These are phyloP conservation scores for Saccharomycopsis schoenii DNA, from an alignment of 805 yeast species.

Conservation along the genomic window DNA sequence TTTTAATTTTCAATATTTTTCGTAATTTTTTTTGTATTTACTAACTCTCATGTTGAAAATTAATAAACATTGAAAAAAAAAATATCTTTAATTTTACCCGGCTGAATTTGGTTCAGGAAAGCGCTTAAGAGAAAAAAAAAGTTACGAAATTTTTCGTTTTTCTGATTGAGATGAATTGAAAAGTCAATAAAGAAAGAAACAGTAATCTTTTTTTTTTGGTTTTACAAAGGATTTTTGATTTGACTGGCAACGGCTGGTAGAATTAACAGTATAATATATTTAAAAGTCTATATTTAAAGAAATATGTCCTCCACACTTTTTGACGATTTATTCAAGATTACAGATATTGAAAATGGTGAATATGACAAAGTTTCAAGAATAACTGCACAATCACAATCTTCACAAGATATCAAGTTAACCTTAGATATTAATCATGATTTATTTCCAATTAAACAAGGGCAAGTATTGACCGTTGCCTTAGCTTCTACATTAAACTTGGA, in stretches of 20 bases:
- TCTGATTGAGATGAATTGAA: not conserved
- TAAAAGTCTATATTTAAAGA: not conserved
- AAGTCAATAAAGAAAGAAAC: not conserved
- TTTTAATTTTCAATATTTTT: not conserved
- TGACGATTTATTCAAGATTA: slow-evolving; percentile 85
- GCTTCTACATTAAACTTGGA: slow-evolving; percentile 61
- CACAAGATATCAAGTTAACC: slow-evolving; percentile 70
- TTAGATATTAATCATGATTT: slow-evolving; percentile 86
- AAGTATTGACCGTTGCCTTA: slow-evolving; percentile 74
- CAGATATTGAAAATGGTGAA: slow-evolving; percentile 76
- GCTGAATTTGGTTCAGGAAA: not conserved
- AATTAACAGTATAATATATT: no score
- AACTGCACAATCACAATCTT: slow-evolving; percentile 60
- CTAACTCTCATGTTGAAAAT: no score
- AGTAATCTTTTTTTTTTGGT: no score
- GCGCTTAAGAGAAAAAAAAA: not conserved
- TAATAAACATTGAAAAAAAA: not conserved
- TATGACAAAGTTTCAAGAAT: slow-evolving; percentile 88
- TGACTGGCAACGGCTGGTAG: not conserved
- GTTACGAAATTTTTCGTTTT: not conserved
- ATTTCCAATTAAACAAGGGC: slow-evolving; percentile 71
- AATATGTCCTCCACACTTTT: slow-evolving; percentile 67
- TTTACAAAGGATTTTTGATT: not conserved
- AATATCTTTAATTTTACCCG: not conserved
- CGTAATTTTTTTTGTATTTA: not conserved